phyloP scores from a whole-genome alignment of 768 basidiomycete species.

The Suillus luteus region DNA sequence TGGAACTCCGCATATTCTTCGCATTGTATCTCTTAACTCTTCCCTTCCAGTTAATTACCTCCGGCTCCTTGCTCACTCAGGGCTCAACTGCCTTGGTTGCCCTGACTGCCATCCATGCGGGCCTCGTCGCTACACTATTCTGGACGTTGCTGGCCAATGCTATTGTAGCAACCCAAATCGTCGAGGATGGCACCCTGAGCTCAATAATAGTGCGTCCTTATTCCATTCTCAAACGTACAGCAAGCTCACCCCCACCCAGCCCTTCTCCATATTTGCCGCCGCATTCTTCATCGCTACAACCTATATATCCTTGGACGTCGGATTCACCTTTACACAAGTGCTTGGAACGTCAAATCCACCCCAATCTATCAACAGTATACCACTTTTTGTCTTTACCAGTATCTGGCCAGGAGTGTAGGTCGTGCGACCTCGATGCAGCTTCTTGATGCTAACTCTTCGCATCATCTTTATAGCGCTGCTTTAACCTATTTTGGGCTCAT shows the following conservation, averaged over 20 bases:
- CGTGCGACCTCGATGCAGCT: neutral
- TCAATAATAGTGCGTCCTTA: constrained; percentile 57
- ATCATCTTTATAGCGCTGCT: constrained; percentile 48
- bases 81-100: constrained; percentile 70
- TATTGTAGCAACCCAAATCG: constrained; percentile 82
- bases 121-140: constrained; percentile 72
- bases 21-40: constrained; percentile 69
- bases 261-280: constrained; percentile 56
- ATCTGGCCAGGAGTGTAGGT: constrained; percentile 81
- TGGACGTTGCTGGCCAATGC: constrained; percentile 79
- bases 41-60: constrained; percentile 79
- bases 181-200: constrained; percentile 86
- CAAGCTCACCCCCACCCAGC: constrained; percentile 41
- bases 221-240: constrained; percentile 3
- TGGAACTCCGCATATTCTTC: constrained; percentile 72
- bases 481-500: constrained; percentile 74
- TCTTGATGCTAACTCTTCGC: constrained; percentile 7
- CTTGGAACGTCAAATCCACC: constrained; percentile 65
- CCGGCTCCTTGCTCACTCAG: constrained; percentile 77
- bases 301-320: constrained; percentile 87
- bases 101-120: constrained; percentile 79
- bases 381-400: constrained; percentile 79
- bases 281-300: constrained; percentile 70
- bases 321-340: constrained; percentile 59
- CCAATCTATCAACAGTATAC: constrained; percentile 57